phyloP scores from a whole-genome alignment of 345 rosid genomes.

The Lumnitzera littorea region DNA sequence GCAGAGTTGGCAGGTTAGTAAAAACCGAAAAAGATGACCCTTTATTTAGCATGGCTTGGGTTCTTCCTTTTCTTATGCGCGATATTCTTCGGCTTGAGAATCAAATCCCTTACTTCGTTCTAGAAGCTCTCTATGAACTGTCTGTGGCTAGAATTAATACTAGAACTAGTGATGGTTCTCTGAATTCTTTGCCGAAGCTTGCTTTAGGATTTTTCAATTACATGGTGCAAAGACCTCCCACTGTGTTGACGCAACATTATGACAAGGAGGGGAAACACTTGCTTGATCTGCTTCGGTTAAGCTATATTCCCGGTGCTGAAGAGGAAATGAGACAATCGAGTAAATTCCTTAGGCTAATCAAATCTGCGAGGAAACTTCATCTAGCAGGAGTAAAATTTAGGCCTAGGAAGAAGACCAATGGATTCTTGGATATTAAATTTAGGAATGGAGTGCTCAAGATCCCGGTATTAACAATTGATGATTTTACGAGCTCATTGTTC shows the following conservation, averaged over 20 bases:
- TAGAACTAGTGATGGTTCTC: background rate
- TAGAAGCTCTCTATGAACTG: conserved; percentile 25
- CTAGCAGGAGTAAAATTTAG: conserved; percentile 30
- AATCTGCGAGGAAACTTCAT: conserved; percentile 25
- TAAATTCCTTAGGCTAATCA: conserved; percentile 10
- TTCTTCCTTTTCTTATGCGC: conserved; percentile 27
- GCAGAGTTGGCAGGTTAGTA: conserved; percentile 31
- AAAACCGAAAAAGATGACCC: conserved; percentile 35
- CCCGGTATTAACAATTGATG: conserved; percentile 35
- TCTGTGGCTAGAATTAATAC: background rate
- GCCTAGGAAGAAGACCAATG: conserved; percentile 19
- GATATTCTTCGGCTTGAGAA: conserved; percentile 55
- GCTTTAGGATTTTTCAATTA: conserved; percentile 41
- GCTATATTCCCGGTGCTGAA: conserved; percentile 21
- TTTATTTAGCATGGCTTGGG: conserved; percentile 38
- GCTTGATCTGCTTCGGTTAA: conserved; percentile 43
- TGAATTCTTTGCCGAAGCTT: conserved; percentile 23
- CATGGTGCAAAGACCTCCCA: conserved; percentile 19
- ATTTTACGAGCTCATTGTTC: conserved; percentile 26
- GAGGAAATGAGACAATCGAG: conserved; percentile 4
- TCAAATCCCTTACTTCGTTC: conserved; percentile 49
- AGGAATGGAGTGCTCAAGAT: conserved; percentile 37
- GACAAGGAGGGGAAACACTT: conserved; percentile 28
- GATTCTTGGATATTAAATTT: conserved; percentile 42
- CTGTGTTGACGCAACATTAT: conserved; percentile 15